Evolutionary conservation across 2,329 filamentous ascomycete genomes (phyloP).

Genomic region (Nothomitra cinnamomea): DNA sequence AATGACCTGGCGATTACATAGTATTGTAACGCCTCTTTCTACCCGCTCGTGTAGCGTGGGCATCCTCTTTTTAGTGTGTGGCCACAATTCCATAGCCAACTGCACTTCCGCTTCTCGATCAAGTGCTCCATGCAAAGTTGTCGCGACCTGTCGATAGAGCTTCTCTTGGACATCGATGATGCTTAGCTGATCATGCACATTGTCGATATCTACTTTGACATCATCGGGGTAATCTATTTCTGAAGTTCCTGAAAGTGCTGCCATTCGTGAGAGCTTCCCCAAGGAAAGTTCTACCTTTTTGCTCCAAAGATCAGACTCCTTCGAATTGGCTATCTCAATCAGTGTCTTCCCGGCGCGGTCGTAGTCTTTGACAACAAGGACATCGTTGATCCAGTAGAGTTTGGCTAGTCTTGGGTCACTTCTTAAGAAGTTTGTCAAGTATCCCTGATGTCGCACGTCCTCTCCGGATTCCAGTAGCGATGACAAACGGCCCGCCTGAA

Average conservation of each 20-base stretch:
- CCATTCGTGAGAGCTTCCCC: conserved; percentile 48
- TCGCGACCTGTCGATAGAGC: conserved; percentile 53
- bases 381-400: conserved; percentile 89
- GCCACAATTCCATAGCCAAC: conserved; percentile 48
- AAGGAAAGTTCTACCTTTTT: conserved; percentile 87
- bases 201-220: not conserved
- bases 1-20: conserved; percentile 57
- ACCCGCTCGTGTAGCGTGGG: conserved; percentile 56
- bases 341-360: conserved; percentile 55
- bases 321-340: conserved; percentile 47
- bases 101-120: conserved; percentile 66
- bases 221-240: conserved; percentile 15
- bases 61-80: conserved; percentile 36
- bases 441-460: conserved; percentile 50
- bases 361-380: conserved; percentile 60
- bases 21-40: conserved; percentile 47
- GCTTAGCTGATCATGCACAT: conserved; percentile 34
- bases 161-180: conserved; percentile 66
- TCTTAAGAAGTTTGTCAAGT: conserved; percentile 63
- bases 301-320: conserved; percentile 72
- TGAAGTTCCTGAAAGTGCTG: conserved; percentile 46
- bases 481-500: conserved; percentile 47
- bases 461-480: conserved; percentile 42
- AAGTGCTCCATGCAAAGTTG: conserved; percentile 52
- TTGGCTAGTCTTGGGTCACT: conserved; percentile 55